A percentile compares a stretch with the other conserved stretches of the same genome.
These are phyloP conservation scores for Hamamelis virginiana DNA, from an alignment of 164 flowering plant species.

Conservation along the genomic window DNA sequence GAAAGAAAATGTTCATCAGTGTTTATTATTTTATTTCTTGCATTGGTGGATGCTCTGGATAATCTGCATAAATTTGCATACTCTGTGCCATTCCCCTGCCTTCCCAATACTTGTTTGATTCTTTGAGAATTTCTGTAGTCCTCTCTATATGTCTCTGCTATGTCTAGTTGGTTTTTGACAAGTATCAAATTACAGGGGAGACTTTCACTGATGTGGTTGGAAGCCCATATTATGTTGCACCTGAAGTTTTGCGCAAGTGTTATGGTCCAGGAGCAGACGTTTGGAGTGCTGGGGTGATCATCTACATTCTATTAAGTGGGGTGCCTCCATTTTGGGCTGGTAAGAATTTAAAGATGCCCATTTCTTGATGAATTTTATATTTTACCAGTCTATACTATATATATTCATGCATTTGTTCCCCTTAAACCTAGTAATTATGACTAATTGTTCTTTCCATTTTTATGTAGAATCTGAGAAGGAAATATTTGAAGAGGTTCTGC, in stretches of 20 bases:
- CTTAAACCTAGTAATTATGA: neutral
- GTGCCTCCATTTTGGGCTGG: conserved; percentile 97
- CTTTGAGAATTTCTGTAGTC: neutral
- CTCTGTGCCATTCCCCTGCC: neutral
- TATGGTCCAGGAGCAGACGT: conserved; percentile 87
- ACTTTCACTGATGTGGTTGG: conserved; percentile 81
- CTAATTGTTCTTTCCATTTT: conserved; percentile 1
- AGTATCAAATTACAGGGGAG: conserved; percentile 52
- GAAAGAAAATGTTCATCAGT: too few species aligned
- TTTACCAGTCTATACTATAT: neutral
- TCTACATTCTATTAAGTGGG: conserved; percentile 75
- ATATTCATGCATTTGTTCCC: neutral
- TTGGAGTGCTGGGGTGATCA: conserved; percentile 91
- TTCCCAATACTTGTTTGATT: neutral
- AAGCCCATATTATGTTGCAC: conserved; percentile 93
- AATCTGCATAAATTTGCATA: neutral
- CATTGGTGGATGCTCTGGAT: neutral
- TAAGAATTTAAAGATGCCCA: conserved; percentile 28
- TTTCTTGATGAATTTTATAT: neutral
- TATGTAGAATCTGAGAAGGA: conserved; percentile 65
- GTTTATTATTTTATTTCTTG: too few species aligned
- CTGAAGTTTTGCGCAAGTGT: conserved; percentile 65
- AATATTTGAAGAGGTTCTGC: conserved; percentile 76
- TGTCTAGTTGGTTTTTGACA: neutral
- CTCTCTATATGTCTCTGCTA: neutral